Evolutionary conservation across 2,329 filamentous ascomycete genomes (phyloP), one percentile per base, ranked within the genome.

Genomic region (Dryadomyces quercus-mongolicae): DNA sequence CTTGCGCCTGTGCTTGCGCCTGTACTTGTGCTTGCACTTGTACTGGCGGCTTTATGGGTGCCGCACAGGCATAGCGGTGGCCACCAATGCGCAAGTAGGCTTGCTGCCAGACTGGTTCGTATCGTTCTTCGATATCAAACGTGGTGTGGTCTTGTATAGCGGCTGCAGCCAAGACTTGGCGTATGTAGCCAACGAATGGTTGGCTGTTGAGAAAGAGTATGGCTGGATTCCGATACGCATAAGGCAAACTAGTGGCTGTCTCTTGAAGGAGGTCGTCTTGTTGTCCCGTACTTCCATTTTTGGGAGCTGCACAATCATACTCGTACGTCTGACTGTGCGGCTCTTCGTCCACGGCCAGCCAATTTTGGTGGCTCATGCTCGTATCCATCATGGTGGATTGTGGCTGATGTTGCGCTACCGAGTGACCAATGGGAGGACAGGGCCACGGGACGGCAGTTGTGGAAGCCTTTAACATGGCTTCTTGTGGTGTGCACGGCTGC

Each of bases 91-190:
- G 51, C 16, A 53, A 20, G 34, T 48, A 53, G 18, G 44, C 20
- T 16, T 48, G 44, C 22, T 53, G 51, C 51, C 51, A 53, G 4
- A 31, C 13, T 15, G 51, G 51, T 9, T 53, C 51, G 5, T 40
- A 9, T 10, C 38, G 0, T 7, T 47, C 31, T 16, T 22, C 43
- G n/a, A 16, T 36, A 42, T 52, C 34, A 15, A 7, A 3, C 2
- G 13, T 9, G 20, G 16, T 7, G 21, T 22, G 15, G 20, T 18
- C 38, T 13, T 9, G 16, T 8, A 31, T 16, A 12, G 12, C 4
- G 5, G 38, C n/a, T 8, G n/a, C 25, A 4, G 16, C 22, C 16
- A 52, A 18, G 16, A 52, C 5, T 21, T 36, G 40, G 12, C 42
- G 50, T 10, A 52, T 25, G 22, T 9, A n/a, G 4, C 9, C 21